A percentile compares a stretch with the other conserved stretches of the same genome.
Evolutionary conservation across 2,329 filamentous ascomycete species (phyloP).

Genomic region (Fusarium sp.): DNA sequence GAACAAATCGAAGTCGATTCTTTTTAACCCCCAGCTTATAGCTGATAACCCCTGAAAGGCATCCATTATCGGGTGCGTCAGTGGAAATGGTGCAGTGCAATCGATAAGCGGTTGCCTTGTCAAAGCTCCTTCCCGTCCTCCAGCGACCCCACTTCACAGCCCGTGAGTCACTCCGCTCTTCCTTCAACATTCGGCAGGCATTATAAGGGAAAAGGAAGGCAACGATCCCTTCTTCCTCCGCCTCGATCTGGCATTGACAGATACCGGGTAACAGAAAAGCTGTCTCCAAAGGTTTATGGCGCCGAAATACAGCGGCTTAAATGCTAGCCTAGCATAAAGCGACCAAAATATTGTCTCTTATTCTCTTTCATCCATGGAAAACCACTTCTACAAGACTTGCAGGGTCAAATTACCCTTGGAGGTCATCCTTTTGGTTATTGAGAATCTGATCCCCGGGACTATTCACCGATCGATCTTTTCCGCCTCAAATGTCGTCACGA

Average conservation of each 20-base stretch:
- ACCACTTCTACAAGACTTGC: accelerated
- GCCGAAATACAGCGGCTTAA: background rate
- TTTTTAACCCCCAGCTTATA: no score
- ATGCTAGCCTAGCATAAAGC: background rate
- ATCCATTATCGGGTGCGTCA: no score
- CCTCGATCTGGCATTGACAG: background rate
- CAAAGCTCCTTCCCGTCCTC: background rate
- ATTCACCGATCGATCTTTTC: background rate
- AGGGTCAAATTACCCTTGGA: background rate
- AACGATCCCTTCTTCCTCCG: background rate
- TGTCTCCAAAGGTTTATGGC: background rate
- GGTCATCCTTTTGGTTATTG: constrained; percentile 25
- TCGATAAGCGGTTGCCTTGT: background rate
- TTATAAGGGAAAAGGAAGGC: background rate
- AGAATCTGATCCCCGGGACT: background rate
- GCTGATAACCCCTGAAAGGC: no score
- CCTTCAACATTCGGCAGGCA: background rate
- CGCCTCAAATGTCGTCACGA: constrained; percentile 1
- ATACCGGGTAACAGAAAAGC: background rate
- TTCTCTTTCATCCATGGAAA: background rate
- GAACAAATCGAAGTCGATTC: no score
- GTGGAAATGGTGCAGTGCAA: no score
- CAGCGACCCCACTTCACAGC: background rate
- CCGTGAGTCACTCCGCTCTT: background rate
- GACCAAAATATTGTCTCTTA: background rate